Base-by-base conservation (phyloP, 257 asterid species). In the Solanum chaucha region DNA sequence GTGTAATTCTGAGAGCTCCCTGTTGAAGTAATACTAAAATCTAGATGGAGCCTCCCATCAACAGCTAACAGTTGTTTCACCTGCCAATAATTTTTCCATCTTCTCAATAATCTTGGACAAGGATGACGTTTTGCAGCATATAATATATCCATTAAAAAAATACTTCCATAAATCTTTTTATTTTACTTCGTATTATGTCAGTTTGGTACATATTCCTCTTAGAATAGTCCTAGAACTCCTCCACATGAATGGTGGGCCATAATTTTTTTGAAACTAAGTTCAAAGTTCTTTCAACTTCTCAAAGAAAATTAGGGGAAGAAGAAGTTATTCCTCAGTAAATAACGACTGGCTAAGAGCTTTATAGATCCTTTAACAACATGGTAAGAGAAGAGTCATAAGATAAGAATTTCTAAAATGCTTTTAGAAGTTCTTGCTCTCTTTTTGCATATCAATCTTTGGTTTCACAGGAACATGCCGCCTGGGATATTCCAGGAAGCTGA, bases 1-100 rank as follows among this genome's bases (percentile, higher is more conserved):
- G 98, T 95, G 86, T 95, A 96, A 80, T 96, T 95, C 91, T 95
- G 98, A 48, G 95, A 92, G 89, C 97, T 96, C 91, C 98, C 97
- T 1, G 98, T 95, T 64, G 98, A 88, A 87, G 96, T 87, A 83
- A 96, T 93, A 75, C 89, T 92, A 91, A 95, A 96, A 88, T 96
- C 95, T 84, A 94, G 88, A 89, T 95, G 99, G 86, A 93, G 94
- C 93, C 96, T 92, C 67, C 99, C 99, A 92, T 96, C 99, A 87
- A 91, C 98, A 86, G 98, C 97, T 90, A 93, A 92, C 85, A 96
- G 91, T 88, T 96, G 99, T 89, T 93, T 96, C 88, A 96, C 99
- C 99, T 96, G 90, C 78, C 90, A 87, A 85, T 46, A 26, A 41
- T 34, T 13, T 51, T 82, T 73, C 48, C 44, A 41, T 72, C 67